These are phyloP conservation scores for Sextonia rubra DNA, from an alignment of 164 flowering plant genomes.

Conservation along the genomic window DNA sequence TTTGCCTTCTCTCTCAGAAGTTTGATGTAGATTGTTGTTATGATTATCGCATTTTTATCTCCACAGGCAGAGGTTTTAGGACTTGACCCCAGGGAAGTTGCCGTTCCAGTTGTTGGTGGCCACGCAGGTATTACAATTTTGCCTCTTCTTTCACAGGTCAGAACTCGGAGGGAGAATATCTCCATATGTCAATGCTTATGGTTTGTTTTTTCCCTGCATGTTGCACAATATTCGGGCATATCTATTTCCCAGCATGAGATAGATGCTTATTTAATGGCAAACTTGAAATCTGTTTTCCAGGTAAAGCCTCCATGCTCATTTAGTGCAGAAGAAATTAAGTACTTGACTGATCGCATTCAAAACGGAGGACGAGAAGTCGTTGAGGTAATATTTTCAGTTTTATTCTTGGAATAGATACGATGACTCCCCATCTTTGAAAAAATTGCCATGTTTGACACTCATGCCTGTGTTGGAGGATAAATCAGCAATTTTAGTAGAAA, in stretches of 20 bases:
- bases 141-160: slow-evolving; percentile 30
- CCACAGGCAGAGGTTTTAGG: slow-evolving; percentile 61
- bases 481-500: background rate
- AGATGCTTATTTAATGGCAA: background rate
- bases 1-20: too few species aligned
- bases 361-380: slow-evolving; percentile 16
- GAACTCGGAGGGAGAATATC: background rate
- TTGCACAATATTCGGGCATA: background rate
- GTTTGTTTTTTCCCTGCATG: background rate
- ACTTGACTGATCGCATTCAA: slow-evolving; percentile 12
- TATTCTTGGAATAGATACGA: background rate
- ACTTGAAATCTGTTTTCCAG: slow-evolving; percentile 16
- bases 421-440: background rate
- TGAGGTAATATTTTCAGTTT: slow-evolving; percentile 5
- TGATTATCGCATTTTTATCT: background rate
- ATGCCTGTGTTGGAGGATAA: background rate
- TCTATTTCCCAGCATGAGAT: background rate
- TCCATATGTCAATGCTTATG: background rate
- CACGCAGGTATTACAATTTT: slow-evolving; percentile 39
- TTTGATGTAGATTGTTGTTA: background rate
- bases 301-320: slow-evolving; percentile 30
- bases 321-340: slow-evolving; percentile 7
- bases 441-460: background rate
- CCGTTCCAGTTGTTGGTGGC: slow-evolving; percentile 39
- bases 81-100: slow-evolving; percentile 35